Conservation (phyloP, 306 rosid genomes). For the Lathyrus aphaca region DNA sequence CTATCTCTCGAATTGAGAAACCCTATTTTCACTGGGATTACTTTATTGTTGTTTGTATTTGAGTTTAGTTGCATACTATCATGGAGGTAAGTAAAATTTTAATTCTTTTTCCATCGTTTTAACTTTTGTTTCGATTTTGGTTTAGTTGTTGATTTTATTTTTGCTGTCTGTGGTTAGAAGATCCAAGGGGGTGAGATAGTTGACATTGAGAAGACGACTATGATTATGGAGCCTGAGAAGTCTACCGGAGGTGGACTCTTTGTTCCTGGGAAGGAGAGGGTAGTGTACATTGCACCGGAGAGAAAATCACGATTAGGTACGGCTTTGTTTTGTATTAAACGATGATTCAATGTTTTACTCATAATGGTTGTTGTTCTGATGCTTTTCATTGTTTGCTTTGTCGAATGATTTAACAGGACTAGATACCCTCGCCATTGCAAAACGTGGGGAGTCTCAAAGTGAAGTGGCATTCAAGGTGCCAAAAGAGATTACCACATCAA, state of each 20-base stretch:
- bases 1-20: no score
- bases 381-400: constrained; percentile 7
- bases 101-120: neutral
- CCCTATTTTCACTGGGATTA: neutral
- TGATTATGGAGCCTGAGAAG: constrained; percentile 68
- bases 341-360: constrained; percentile 2
- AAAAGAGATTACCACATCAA: constrained; percentile 59
- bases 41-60: neutral
- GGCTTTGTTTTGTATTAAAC: constrained; percentile 15
- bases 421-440: constrained; percentile 79
- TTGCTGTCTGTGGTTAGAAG: constrained; percentile 49
- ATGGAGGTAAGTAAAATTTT: constrained; percentile 45
- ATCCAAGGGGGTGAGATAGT: constrained; percentile 47
- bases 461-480: constrained; percentile 79
- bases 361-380: constrained; percentile 21
- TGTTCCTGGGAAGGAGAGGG: constrained; percentile 81
- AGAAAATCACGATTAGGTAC: constrained; percentile 78
- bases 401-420: constrained; percentile 60
- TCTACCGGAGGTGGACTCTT: constrained; percentile 58
- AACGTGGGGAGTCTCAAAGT: constrained; percentile 62
- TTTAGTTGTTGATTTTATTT: neutral
- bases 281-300: constrained; percentile 67
- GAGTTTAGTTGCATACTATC: neutral
- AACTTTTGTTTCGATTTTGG: neutral
- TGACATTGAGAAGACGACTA: constrained; percentile 62